phyloP scores from a whole-genome alignment of 495 filamentous ascomycete genomes.

The Glonium stellatum region DNA sequence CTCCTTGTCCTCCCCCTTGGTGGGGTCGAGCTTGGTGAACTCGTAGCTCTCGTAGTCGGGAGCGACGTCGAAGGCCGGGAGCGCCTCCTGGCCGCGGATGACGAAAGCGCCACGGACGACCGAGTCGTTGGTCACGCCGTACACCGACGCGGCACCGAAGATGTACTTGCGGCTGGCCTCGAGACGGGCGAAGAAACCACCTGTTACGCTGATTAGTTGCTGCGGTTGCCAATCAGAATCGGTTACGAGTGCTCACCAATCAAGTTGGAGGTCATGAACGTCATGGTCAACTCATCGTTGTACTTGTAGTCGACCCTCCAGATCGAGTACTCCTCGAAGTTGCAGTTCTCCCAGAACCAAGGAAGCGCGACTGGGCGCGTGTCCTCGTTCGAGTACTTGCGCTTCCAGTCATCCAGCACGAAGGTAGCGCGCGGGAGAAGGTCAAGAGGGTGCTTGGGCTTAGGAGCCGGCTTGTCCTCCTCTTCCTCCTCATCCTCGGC shows the following conservation, averaged over 20 bases:
- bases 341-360: slow-evolving; percentile 97
- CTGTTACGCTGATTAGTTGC: slow-evolving; percentile 35
- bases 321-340: slow-evolving; percentile 87
- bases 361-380: slow-evolving; percentile 74
- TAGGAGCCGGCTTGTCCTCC: slow-evolving; percentile 63
- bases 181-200: slow-evolving; percentile 94
- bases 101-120: slow-evolving; percentile 87
- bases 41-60: slow-evolving; percentile 95
- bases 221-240: background rate
- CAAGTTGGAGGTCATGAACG: slow-evolving; percentile 97
- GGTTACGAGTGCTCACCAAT: slow-evolving; percentile 49
- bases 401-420: slow-evolving; percentile 94
- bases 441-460: slow-evolving; percentile 95
- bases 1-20: slow-evolving; percentile 71
- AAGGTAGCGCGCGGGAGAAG: slow-evolving; percentile 72
- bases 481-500: slow-evolving; percentile 60
- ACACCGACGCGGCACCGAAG: slow-evolving; percentile 88
- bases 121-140: slow-evolving; percentile 77
- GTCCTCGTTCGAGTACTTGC: slow-evolving; percentile 95
- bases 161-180: slow-evolving; percentile 98
- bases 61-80: slow-evolving; percentile 88
- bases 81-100: slow-evolving; percentile 80
- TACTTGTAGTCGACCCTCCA: slow-evolving; percentile 95
- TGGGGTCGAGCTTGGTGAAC: slow-evolving; percentile 90
- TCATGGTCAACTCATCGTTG: slow-evolving; percentile 91